phyloP scores from a whole-genome alignment of 2,329 filamentous ascomycete genomes.

The Cyphellophora europaea region DNA sequence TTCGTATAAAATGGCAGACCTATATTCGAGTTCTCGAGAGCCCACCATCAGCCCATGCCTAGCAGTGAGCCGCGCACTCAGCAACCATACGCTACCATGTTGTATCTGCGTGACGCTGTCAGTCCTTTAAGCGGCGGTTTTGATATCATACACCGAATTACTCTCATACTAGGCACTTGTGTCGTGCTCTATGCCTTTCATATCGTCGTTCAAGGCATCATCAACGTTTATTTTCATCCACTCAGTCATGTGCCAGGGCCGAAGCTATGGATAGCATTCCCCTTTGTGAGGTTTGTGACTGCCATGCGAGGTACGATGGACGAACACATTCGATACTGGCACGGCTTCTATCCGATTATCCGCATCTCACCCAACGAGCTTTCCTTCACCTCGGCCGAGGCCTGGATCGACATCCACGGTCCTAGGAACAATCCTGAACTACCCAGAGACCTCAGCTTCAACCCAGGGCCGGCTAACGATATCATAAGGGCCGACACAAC shows the following conservation, averaged over 20 bases:
- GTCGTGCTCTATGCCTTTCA: too few relatives aligned
- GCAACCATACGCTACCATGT: too few relatives aligned
- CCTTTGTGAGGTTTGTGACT: conserved; percentile 10
- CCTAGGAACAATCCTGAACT: conserved; percentile 6
- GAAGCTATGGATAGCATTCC: conserved; percentile 30
- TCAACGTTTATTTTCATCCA: conserved; percentile 11
- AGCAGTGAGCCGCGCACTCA: too few relatives aligned
- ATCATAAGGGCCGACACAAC: conserved; percentile 10
- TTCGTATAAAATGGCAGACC: too few relatives aligned
- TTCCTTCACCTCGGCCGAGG: conserved; percentile 18
- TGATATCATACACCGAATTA: too few relatives aligned
- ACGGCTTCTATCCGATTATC: background rate
- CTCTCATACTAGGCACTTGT: too few relatives aligned
- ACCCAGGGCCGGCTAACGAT: background rate
- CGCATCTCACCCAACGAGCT: conserved; percentile 18
- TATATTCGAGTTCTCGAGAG: too few relatives aligned
- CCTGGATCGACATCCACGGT: conserved; percentile 24
- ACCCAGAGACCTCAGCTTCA: background rate
- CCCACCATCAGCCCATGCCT: too few relatives aligned
- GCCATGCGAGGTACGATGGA: conserved; percentile 9
- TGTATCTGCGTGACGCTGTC: too few relatives aligned
- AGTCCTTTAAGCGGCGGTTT: too few relatives aligned
- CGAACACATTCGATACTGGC: background rate
- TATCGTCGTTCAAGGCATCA: too few relatives aligned
- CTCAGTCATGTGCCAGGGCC: conserved; percentile 82